Percentiles rank a stretch among this genome's conserved stretches.
Conservation (phyloP, 2,329 filamentous ascomycete genomes). For the Trichoderma koningii region DNA sequence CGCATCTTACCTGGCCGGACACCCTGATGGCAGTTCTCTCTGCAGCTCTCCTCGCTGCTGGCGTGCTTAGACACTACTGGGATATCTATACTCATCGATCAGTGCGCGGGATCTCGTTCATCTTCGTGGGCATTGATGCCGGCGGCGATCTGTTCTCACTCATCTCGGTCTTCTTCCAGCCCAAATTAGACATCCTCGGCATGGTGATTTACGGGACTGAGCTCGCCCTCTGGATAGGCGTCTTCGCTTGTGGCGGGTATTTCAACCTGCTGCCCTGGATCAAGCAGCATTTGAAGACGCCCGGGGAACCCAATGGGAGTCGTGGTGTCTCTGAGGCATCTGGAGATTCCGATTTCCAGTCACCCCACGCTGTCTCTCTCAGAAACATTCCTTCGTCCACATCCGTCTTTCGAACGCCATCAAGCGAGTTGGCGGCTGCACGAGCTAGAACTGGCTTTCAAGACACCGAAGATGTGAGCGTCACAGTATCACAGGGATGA, state of each 20-base stretch:
- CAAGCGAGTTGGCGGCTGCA: conserved; percentile 17
- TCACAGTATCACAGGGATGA: not conserved
- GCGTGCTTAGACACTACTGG: conserved; percentile 68
- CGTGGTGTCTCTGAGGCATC: not conserved
- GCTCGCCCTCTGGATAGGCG: conserved; percentile 65
- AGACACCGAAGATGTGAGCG: not conserved
- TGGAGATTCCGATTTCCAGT: not conserved
- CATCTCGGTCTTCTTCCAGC: conserved; percentile 64
- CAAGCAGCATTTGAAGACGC: conserved; percentile 35
- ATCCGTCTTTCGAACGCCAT: conserved; percentile 27
- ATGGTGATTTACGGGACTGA: conserved; percentile 69
- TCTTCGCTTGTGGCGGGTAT: conserved; percentile 65
- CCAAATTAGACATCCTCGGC: conserved; percentile 59
- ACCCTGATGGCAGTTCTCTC: conserved; percentile 68
- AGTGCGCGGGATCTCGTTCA: conserved; percentile 70
- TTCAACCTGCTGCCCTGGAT: conserved; percentile 65
- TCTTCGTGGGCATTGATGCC: conserved; percentile 71
- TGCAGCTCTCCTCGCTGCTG: conserved; percentile 62
- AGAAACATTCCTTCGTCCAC: conserved; percentile 26
- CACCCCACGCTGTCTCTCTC: conserved; percentile 25
- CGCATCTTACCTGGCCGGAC: conserved; percentile 59
- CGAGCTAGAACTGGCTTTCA: conserved; percentile 18
- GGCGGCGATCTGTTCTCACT: conserved; percentile 68
- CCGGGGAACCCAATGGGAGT: not conserved
- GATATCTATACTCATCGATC: conserved; percentile 68